Evolutionary conservation across 192 early-diverging fungal species (phyloP).

Genomic region (Bifiguratus adelaidae): DNA sequence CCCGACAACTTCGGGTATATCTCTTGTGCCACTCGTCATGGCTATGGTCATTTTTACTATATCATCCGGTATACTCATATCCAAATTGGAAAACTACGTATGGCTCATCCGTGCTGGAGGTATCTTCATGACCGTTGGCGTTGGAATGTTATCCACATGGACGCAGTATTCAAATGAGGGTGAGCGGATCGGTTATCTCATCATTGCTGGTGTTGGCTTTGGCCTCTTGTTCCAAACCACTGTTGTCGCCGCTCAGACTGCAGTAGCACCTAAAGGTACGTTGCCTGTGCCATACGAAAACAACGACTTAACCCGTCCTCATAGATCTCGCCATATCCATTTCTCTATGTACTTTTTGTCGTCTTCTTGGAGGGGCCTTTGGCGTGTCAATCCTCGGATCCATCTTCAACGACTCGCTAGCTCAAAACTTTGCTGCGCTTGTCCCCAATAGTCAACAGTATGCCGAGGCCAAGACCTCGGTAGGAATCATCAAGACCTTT

Average conservation of each 20-base stretch:
- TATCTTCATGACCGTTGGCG: conserved; percentile 44
- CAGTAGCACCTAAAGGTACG: conserved; percentile 40
- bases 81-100: conserved; percentile 41
- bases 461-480: not conserved
- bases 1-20: conserved; percentile 63
- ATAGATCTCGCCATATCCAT: conserved; percentile 11
- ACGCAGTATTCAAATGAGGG: conserved; percentile 26
- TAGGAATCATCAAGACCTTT: not conserved
- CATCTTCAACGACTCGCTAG: conserved; percentile 46
- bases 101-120: conserved; percentile 49
- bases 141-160: conserved; percentile 48
- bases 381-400: conserved; percentile 46
- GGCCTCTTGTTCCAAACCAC: conserved; percentile 66
- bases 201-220: conserved; percentile 63
- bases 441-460: not conserved
- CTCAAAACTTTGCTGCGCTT: conserved; percentile 1
- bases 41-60: conserved; percentile 61
- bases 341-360: conserved; percentile 20
- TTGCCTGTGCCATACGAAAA: too few species aligned
- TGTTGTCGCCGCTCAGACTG: conserved; percentile 60
- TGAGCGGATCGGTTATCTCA: conserved; percentile 43
- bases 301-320: too few species aligned
- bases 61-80: conserved; percentile 45
- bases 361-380: conserved; percentile 22
- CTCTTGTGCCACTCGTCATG: conserved; percentile 59